A percentile compares a stretch with the other conserved stretches of the same genome.
These are phyloP conservation scores for Pleurotus ostreatus DNA, from an alignment of 768 basidiomycete genomes.

Conservation along the genomic window DNA sequence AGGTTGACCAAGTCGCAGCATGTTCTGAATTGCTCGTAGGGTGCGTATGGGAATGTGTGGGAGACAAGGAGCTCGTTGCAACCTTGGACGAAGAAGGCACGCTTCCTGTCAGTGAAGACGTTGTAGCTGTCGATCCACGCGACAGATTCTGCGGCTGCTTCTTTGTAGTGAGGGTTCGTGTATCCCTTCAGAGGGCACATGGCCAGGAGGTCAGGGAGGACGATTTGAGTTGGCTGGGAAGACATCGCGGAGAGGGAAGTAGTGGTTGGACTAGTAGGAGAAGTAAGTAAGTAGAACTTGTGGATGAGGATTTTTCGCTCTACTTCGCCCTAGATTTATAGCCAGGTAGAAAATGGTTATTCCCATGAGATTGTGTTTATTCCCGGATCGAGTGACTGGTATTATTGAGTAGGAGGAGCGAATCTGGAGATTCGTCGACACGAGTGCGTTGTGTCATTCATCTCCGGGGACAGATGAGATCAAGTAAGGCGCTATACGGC, in stretches of 20 bases:
- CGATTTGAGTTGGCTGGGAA: conserved; percentile 26
- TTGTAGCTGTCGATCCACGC: conserved; percentile 61
- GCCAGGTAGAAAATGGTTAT: background rate
- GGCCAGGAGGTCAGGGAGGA: conserved; percentile 54
- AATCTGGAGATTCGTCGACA: conserved; percentile 7
- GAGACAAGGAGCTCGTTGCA: conserved; percentile 60
- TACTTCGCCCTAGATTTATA: background rate
- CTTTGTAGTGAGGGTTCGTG: conserved; percentile 54
- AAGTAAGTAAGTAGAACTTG: background rate
- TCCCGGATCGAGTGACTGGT: background rate
- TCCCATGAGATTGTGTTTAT: conserved; percentile 7
- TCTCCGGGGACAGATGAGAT: conserved; percentile 3
- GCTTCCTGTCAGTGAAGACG: conserved; percentile 56
- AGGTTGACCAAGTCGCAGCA: conserved; percentile 55
- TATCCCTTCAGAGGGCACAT: conserved; percentile 42
- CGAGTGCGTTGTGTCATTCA: conserved; percentile 3
- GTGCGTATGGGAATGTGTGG: conserved; percentile 57
- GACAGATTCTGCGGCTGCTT: conserved; percentile 52
- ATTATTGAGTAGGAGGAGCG: background rate
- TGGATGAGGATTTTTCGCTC: background rate
- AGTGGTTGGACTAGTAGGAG: background rate
- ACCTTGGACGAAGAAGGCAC: conserved; percentile 59
- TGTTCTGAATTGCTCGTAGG: conserved; percentile 52
- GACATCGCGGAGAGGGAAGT: background rate
- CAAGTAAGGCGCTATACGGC: background rate